A percentile compares a stretch with the other conserved stretches of the same genome.
These are phyloP conservation scores for Hypsizygus marmoreus DNA, from an alignment of 768 basidiomycete species.

Conservation along the genomic window DNA sequence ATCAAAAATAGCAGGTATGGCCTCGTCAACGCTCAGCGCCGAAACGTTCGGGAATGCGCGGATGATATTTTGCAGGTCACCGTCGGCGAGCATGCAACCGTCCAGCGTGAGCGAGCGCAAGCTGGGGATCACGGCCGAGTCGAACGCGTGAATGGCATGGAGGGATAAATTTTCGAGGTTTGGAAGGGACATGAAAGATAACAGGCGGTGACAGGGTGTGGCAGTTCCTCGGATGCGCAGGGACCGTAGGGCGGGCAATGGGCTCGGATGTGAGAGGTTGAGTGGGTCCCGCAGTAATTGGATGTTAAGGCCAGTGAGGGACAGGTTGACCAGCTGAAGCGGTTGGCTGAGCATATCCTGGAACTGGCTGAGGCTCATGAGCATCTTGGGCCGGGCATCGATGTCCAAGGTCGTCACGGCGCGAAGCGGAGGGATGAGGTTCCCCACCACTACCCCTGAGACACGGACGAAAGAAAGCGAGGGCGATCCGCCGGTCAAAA, in stretches of 20 bases:
- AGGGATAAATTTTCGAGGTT: slow-evolving; percentile 37
- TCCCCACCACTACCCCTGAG: slow-evolving; percentile 41
- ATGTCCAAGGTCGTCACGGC: slow-evolving; percentile 43
- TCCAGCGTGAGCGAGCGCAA: slow-evolving; percentile 36
- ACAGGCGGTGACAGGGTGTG: slow-evolving; percentile 33
- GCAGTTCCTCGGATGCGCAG: slow-evolving; percentile 43
- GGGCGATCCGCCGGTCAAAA: slow-evolving; percentile 34
- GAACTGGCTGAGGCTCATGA: slow-evolving; percentile 38
- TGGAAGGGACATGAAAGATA: slow-evolving; percentile 38
- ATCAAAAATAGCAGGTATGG: slow-evolving; percentile 29
- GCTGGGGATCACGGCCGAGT: slow-evolving; percentile 31
- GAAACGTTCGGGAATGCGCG: slow-evolving; percentile 36
- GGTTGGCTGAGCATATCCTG: slow-evolving; percentile 33
- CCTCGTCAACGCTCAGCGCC: slow-evolving; percentile 35
- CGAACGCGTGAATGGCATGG: slow-evolving; percentile 35
- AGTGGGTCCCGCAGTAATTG: slow-evolving; percentile 34
- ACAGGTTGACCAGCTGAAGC: slow-evolving; percentile 41
- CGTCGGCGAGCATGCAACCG: slow-evolving; percentile 32
- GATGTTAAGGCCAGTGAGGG: slow-evolving; percentile 41
- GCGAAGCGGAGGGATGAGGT: slow-evolving; percentile 37
- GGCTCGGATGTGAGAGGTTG: slow-evolving; percentile 27
- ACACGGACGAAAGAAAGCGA: slow-evolving; percentile 42
- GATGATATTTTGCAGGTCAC: slow-evolving; percentile 32
- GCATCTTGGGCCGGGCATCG: slow-evolving; percentile 39
- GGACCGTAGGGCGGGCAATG: slow-evolving; percentile 34